These are phyloP conservation scores for Fraxinus angustifolia DNA, from an alignment of 305 asterid genomes.

Conservation along the genomic window DNA sequence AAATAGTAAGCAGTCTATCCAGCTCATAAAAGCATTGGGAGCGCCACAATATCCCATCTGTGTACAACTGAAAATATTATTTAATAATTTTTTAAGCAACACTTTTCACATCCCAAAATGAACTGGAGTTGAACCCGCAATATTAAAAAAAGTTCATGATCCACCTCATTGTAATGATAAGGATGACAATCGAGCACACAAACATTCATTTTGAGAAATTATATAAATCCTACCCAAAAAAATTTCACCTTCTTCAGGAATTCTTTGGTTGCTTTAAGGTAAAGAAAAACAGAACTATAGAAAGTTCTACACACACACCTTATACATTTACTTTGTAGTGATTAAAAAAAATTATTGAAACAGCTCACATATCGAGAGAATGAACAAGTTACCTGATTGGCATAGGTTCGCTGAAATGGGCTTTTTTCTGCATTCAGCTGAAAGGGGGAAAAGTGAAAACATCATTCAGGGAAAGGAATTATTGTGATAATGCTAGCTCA, in stretches of 20 bases:
- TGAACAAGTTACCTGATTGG: constrained; percentile 38
- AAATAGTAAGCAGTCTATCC: background rate
- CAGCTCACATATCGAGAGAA: background rate
- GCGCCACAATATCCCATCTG: background rate
- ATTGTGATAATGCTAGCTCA: background rate
- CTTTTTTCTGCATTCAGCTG: constrained; percentile 58
- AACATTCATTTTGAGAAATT: background rate
- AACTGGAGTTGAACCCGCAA: background rate
- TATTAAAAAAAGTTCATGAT: background rate
- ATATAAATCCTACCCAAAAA: background rate
- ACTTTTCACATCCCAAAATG: background rate
- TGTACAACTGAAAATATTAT: background rate
- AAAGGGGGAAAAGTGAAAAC: constrained; percentile 15
- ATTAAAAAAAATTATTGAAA: background rate
- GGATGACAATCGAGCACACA: background rate
- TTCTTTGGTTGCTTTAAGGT: background rate
- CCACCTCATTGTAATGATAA: background rate
- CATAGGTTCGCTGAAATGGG: constrained; percentile 54
- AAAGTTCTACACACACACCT: background rate
- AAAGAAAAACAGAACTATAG: background rate
- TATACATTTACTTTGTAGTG: background rate
- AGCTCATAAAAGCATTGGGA: background rate
- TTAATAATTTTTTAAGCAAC: background rate
- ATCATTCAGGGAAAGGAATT: background rate
- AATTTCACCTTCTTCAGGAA: background rate